Base-by-base conservation (phyloP, 2,329 filamentous ascomycete species). In the Colletotrichum karsti region DNA sequence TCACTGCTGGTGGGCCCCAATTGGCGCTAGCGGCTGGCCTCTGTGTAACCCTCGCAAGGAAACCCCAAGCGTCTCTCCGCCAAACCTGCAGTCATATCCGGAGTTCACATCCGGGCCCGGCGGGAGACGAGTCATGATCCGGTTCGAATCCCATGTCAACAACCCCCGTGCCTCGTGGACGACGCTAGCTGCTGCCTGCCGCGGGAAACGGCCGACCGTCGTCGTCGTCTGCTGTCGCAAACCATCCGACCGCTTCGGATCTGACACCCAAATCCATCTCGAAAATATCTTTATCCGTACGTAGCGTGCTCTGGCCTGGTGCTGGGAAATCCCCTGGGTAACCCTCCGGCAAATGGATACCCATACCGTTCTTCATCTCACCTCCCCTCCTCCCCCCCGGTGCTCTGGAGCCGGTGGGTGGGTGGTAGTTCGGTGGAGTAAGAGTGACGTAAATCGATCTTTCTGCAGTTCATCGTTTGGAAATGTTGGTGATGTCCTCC, bases 101-200 rank as follows among this genome's bases (percentile, higher is more conserved):
- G 35, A 55, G 33, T n/a, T 20, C 44, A 33, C 8, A 12, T 22
- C 28, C 53, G 22, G 41, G 42, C 12, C 37, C 18, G 33, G 35
- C 64, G 64, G 64, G 64, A 33, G 33, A 44, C 64, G 64, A 67
- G 64, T 67, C 60, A 67, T 58, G 53, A 20, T 12, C 12, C 28
- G 46, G 28, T 20, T 53, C 53, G 44, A 51, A 26, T 55, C 18
- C 63, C 39, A 55, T 56, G 37, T 60, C 37, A 46, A 13, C 22
- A 42, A 26, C n/a, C 24, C 6, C 30, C 7, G 9, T 46, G n/a
- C n/a, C n/a, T n/a, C n/a, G n/a, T n/a, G n/a, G n/a, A 15, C 35
- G 13, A 24, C 22, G 48, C 48, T 30, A 51, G 22, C 22, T 48
- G 4, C 39, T 60, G 57, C 44, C 57, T 60, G 57, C 57, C 57